phyloP scores from a whole-genome alignment of 306 rosid genomes.

The Inga laurina region DNA sequence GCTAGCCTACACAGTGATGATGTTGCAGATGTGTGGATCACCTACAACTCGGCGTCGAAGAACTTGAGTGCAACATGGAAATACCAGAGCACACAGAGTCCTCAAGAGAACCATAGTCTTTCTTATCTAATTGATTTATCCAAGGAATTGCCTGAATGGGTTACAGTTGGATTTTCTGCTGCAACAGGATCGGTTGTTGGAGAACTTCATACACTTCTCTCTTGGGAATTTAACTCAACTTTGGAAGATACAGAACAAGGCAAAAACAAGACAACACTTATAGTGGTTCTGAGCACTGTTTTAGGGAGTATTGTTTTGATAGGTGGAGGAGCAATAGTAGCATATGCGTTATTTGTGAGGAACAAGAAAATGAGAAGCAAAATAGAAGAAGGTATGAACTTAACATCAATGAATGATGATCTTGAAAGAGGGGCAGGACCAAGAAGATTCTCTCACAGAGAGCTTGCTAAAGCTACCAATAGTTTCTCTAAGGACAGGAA shows the following conservation, averaged over 20 bases:
- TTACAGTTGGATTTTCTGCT: conserved; percentile 29
- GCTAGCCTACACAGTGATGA: conserved; percentile 24
- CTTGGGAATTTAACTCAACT: conserved; percentile 35
- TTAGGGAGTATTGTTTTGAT: neutral
- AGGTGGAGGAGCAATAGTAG: neutral
- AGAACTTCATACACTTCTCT: neutral
- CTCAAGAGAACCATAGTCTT: conserved; percentile 2
- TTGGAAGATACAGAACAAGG: neutral
- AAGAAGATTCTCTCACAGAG: conserved; percentile 29
- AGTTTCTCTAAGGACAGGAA: conserved; percentile 31
- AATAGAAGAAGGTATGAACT: neutral
- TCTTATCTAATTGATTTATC: conserved; percentile 27
- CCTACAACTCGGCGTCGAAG: conserved; percentile 14
- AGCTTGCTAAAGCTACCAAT: conserved; percentile 32
- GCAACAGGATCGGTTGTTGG: rapidly evolving
- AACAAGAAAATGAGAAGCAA: neutral
- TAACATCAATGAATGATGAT: conserved; percentile 8
- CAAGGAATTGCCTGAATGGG: conserved; percentile 33
- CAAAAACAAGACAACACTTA: neutral
- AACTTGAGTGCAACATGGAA: conserved; percentile 35
- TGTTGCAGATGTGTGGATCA: conserved; percentile 7
- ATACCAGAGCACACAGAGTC: neutral
- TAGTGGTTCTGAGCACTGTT: neutral
- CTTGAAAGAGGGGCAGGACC: conserved; percentile 37
- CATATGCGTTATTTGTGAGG: neutral